Percentiles rank a stretch among this genome's conserved stretches.
These are phyloP conservation scores for Elaeagnus macrophylla DNA, from an alignment of 306 rosid genomes.

Conservation along the genomic window DNA sequence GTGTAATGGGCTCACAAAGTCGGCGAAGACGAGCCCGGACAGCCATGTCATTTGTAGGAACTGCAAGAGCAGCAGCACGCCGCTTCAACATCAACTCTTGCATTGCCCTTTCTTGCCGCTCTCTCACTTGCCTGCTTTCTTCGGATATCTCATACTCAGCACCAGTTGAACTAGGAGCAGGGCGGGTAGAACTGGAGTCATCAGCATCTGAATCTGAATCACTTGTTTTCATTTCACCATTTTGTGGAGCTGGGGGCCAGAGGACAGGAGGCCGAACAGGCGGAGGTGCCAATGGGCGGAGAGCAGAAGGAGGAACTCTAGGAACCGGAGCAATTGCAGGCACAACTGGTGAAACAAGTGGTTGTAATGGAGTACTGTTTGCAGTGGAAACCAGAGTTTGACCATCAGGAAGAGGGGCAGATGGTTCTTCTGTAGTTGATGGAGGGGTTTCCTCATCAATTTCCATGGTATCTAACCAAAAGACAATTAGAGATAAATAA, in stretches of 20 bases:
- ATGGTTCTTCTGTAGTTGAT: conserved; percentile 35
- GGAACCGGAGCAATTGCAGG: conserved; percentile 64
- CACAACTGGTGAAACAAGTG: conserved; percentile 33
- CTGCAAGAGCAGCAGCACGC: conserved; percentile 76
- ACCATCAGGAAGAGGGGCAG: conserved; percentile 31
- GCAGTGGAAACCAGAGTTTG: conserved; percentile 26
- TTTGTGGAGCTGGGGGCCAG: conserved; percentile 39
- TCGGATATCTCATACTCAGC: conserved; percentile 78
- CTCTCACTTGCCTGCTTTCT: conserved; percentile 66
- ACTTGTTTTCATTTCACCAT: conserved; percentile 53
- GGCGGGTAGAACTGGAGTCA: conserved; percentile 22
- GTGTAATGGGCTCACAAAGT: conserved; percentile 82
- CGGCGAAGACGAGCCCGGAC: conserved; percentile 82
- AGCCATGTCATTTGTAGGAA: conserved; percentile 90
- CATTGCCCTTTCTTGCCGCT: conserved; percentile 74
- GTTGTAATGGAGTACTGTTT: conserved; percentile 27
- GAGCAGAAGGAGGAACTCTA: conserved; percentile 27
- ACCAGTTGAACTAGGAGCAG: conserved; percentile 28
- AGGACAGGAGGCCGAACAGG: conserved; percentile 48
- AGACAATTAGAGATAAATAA: conserved; percentile 4
- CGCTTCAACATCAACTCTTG: conserved; percentile 81
- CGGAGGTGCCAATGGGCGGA: conserved; percentile 49
- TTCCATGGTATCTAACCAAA: conserved; percentile 26
- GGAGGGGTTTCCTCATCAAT: conserved; percentile 42
- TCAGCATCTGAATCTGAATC: conserved; percentile 61